Conservation (phyloP, 1,284 basidiomycete genomes). For the Kwoniella shivajii region DNA sequence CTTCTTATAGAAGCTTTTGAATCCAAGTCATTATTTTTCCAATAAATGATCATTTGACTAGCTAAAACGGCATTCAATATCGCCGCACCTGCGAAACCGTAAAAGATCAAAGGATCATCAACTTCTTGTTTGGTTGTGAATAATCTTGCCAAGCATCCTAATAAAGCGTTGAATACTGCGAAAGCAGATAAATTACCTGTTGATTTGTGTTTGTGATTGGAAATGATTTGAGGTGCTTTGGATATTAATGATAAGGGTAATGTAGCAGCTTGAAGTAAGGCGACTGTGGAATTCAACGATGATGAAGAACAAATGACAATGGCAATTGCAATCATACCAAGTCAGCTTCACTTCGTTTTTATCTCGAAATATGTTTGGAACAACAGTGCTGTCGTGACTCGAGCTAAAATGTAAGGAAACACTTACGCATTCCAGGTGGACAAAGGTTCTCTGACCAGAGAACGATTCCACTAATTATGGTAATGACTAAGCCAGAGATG, state of each 20-base stretch:
- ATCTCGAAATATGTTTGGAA: too few species aligned
- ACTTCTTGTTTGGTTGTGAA: conserved; percentile 89
- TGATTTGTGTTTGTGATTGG: conserved; percentile 70
- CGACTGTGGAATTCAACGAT: conserved; percentile 33
- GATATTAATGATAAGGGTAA: conserved; percentile 81
- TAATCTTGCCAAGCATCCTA: conserved; percentile 80
- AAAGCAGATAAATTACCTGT: conserved; percentile 90
- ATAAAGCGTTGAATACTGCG: conserved; percentile 74
- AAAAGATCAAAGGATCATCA: conserved; percentile 72
- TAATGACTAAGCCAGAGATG: conserved; percentile 55
- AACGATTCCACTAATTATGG: conserved; percentile 55
- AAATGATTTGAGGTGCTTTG: conserved; percentile 82
- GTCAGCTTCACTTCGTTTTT: too few species aligned
- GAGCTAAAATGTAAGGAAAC: not conserved
- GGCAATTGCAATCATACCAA: not conserved
- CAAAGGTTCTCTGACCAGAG: conserved; percentile 57
- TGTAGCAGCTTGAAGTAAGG: conserved; percentile 72
- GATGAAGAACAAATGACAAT: not conserved
- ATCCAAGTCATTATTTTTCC: conserved; percentile 62
- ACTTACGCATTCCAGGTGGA: conserved; percentile 42
- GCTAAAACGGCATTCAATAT: conserved; percentile 77
- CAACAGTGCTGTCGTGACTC: too few species aligned
- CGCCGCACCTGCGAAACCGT: conserved; percentile 78
- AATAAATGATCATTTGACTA: conserved; percentile 77
- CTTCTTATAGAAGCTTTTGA: conserved; percentile 20